phyloP scores from a whole-genome alignment of 176 grass and related monocot genomes.

The Thalia dealbata region DNA sequence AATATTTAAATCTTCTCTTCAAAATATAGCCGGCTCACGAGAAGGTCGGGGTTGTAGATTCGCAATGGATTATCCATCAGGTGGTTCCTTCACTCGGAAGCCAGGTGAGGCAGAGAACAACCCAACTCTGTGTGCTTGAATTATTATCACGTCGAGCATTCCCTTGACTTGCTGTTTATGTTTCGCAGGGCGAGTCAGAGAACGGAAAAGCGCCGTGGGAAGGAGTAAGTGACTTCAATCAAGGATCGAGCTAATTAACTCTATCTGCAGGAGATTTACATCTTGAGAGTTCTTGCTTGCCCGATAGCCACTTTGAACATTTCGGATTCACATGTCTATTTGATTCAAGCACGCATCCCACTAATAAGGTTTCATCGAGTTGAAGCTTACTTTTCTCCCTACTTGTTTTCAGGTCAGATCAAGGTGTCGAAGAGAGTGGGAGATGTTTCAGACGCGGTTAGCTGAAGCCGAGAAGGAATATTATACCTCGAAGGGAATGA shows the following conservation, averaged over 20 bases:
- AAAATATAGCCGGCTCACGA: conserved; percentile 3
- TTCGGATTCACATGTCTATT: background rate
- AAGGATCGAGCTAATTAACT: no score
- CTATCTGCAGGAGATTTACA: background rate
- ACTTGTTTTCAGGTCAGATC: conserved; percentile 39
- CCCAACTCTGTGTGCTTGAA: background rate
- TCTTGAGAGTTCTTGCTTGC: background rate
- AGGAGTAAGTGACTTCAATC: conserved; percentile 34
- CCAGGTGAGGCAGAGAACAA: conserved; percentile 3
- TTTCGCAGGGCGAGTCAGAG: conserved; percentile 56
- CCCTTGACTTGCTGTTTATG: background rate
- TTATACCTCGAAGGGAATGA: conserved; percentile 62
- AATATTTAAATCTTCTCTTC: background rate
- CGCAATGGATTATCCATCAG: conserved; percentile 9
- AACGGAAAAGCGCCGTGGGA: conserved; percentile 61
- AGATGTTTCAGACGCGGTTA: conserved; percentile 59
- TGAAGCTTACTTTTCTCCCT: background rate
- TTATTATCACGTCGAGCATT: background rate
- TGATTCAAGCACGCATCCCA: background rate
- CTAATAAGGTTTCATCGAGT: background rate
- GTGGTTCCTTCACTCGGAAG: conserved; percentile 14
- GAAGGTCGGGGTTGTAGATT: conserved; percentile 8
- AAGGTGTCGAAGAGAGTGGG: conserved; percentile 79
- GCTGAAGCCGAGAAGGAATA: conserved; percentile 66
- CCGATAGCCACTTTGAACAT: background rate